Evolutionary conservation across 768 basidiomycete genomes (phyloP), one percentile per base, ranked within the genome.

Genomic region (Chalciporus chontae): DNA sequence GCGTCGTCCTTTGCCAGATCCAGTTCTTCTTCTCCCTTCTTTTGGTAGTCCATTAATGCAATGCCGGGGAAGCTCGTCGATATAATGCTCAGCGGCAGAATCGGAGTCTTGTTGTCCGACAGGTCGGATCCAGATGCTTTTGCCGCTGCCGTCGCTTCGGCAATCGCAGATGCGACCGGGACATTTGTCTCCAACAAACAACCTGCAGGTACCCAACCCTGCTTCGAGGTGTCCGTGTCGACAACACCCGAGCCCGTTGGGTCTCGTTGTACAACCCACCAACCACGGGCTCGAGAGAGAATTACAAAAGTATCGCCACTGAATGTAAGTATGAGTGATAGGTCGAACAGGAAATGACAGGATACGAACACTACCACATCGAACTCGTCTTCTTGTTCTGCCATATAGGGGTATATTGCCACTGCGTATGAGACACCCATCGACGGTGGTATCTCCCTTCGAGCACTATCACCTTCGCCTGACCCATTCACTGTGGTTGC

Each of bases 231-330:
- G 54, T 93, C 90, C 14, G 83, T 74, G 61, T 85, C 87, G 24
- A 91, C 83, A 18, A 83, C 68, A 9, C 93, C 91, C 3, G 84
- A 78, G 5, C 94, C 94, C 31, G 81, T 83, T 26, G 88, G 88
- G 68, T 99, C 96, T 29, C 90, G 84, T 64, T 98, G 94, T 4
- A 98, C 96, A 29, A 97, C 90, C 93, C 95, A 99, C 96, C 96
- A 99, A 1, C 96, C 95, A 48, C 94, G 85, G n/a, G 94, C 87
- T 46, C 94, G 84, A 47, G 90, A 90, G 37, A 94, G 73, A 55
- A 97, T 94, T 54, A 95, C 83, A 69, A 94, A 97, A 1, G 93
- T 93, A 62, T 94, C 91, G 36, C 92, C 93, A 14, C 92, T 94
- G 51, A 3, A 46, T 23, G 11, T 47, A 14, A 38, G 48, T 2